Base-by-base conservation (phyloP, 1,284 basidiomycete genomes). In the Austroboletus niveus region DNA sequence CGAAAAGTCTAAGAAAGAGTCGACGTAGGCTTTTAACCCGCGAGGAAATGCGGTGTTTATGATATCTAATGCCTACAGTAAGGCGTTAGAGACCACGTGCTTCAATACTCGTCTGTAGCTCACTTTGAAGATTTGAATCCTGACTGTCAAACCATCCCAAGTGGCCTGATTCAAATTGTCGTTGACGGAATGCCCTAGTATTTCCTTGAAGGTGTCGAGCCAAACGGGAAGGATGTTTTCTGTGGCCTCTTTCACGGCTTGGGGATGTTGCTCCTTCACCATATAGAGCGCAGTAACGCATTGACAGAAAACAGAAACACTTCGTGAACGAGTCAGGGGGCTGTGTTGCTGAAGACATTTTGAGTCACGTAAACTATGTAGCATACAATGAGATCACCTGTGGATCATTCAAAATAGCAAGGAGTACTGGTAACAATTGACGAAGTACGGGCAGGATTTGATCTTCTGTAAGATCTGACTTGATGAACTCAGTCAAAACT, bases 221-320 rank as follows among this genome's bases (percentile, higher is more conserved):
- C 96, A 99, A 12, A 87, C 78, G 0, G 94, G 92, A 6, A 97
- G 80, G 44, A 98, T 83, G 35, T 83, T 81, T 30, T 82, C 82
- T 12, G 85, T 82, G 0, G 94, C 93, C 61, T 91, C 85, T 62
- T 91, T 89, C 42, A 92, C 90, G 0, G 90, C 82, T 45, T 89
- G 83, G 0, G 94, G 92, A 61, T 94, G 89, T 60, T 92, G 87
- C 41, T 94, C 93, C 66, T 93, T 94, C 53, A 98, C 92, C 86
- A 95, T 98, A 71, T 87, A 94, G 17, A 98, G 76, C 9, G 93
- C 89, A 49, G 85, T 83, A 12, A 98, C 78, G 63, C 94, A 93
- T 74, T 98, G 92, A 30, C 89, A 79, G 73, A 98, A 98, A 35
- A 98, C 92, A 11, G 87, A 81, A 11, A 99, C 77, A 2, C 92